A percentile compares a stretch with the other conserved stretches of the same genome.
Conservation (phyloP, 139 green algal genomes). For the Picochlorum sp. region DNA sequence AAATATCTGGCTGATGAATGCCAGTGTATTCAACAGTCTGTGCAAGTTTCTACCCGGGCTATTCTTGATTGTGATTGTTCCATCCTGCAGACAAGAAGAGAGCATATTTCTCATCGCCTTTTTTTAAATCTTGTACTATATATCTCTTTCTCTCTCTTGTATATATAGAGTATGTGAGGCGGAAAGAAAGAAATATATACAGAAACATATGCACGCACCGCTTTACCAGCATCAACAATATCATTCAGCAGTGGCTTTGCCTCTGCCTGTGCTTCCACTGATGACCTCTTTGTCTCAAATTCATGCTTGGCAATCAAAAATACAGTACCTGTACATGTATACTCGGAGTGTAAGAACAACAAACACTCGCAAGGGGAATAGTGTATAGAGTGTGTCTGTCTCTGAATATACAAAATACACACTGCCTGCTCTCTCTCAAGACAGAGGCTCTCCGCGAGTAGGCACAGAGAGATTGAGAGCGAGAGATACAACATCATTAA, state of each 20-base stretch:
- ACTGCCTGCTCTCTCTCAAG: too few species aligned
- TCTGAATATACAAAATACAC: too few species aligned
- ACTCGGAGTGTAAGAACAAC: too few species aligned
- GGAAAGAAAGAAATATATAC: background rate
- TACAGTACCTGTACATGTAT: conserved; percentile 15
- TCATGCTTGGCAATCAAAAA: conserved; percentile 35
- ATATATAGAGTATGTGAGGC: too few species aligned
- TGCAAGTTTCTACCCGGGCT: conserved; percentile 52
- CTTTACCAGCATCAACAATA: conserved; percentile 34
- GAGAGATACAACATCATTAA: background rate
- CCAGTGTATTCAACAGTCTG: conserved; percentile 41
- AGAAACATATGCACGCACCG: conserved; percentile 22
- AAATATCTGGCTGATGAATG: conserved; percentile 50
- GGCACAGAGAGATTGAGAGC: too few species aligned
- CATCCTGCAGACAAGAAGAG: conserved; percentile 19
- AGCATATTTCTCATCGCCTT: too few species aligned
- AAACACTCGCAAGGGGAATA: too few species aligned
- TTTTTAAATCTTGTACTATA: too few species aligned
- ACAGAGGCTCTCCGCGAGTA: too few species aligned
- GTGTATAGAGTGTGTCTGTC: too few species aligned
- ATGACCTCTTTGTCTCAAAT: conserved; percentile 31
- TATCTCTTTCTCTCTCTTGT: too few species aligned
- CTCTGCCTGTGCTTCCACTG: conserved; percentile 12
- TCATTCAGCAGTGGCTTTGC: conserved; percentile 21
- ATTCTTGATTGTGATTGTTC: conserved; percentile 48